phyloP scores from a whole-genome alignment of 2,329 filamentous ascomycete species.

The Fusarium nematophilum region DNA sequence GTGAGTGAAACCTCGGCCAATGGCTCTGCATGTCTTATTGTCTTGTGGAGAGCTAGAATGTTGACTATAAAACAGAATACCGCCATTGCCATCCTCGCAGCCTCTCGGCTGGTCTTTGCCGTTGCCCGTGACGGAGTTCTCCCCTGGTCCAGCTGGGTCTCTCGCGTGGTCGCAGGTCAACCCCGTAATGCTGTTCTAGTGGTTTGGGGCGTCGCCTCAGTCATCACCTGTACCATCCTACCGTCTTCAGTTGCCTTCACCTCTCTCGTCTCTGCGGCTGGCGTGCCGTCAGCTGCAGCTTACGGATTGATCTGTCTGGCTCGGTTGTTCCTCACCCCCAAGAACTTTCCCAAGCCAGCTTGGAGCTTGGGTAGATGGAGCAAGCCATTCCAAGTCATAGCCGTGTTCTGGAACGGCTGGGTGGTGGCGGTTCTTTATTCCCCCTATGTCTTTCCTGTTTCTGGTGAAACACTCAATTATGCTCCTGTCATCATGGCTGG shows the following conservation, averaged over 20 bases:
- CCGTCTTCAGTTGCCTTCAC: constrained; percentile 66
- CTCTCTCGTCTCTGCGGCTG: constrained; percentile 63
- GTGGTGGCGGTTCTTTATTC: constrained; percentile 61
- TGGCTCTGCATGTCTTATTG: too few relatives aligned
- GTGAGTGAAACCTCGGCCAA: constrained; percentile 52
- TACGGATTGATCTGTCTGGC: constrained; percentile 63
- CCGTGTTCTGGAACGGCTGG: constrained; percentile 62
- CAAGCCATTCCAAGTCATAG: constrained; percentile 59
- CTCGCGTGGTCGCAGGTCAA: constrained; percentile 64
- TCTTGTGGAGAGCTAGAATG: too few relatives aligned
- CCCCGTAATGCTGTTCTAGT: constrained; percentile 70
- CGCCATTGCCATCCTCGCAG: constrained; percentile 68
- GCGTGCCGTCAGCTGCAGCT: constrained; percentile 62
- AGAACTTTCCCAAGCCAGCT: constrained; percentile 57
- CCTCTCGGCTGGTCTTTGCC: constrained; percentile 71
- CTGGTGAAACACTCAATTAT: constrained; percentile 57
- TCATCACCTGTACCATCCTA: constrained; percentile 69
- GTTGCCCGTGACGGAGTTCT: constrained; percentile 71
- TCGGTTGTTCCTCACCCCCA: constrained; percentile 59
- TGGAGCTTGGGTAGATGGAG: constrained; percentile 59
- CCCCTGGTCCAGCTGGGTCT: constrained; percentile 69
- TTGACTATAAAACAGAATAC: constrained; percentile 58
- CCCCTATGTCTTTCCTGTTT: constrained; percentile 58
- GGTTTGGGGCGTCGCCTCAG: constrained; percentile 64
- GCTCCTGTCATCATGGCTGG: constrained; percentile 63